Evolutionary conservation across 768 basidiomycete genomes (phyloP).

Genomic region (Hericium alpestre): DNA sequence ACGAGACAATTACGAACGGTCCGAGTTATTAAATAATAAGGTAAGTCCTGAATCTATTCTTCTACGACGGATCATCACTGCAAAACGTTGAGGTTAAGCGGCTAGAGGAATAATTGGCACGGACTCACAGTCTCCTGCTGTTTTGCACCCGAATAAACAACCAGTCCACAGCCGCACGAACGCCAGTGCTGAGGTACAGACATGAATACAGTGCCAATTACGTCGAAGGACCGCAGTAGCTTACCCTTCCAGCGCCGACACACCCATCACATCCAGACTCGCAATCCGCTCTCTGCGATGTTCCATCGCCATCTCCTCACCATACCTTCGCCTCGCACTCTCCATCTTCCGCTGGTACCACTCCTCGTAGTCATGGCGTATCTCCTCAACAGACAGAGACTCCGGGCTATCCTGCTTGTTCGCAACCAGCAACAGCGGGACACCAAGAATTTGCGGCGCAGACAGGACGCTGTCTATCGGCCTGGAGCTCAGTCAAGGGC

Average conservation of each 20-base stretch:
- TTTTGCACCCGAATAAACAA: conserved; percentile 89
- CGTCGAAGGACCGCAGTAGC: conserved; percentile 8
- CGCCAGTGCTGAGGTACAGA: conserved; percentile 54
- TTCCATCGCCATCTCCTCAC: conserved; percentile 20
- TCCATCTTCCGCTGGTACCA: conserved; percentile 74
- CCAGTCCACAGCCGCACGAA: conserved; percentile 89
- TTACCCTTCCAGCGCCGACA: conserved; percentile 87
- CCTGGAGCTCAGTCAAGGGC: conserved; percentile 15
- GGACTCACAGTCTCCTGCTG: conserved; percentile 48
- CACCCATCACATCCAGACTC: conserved; percentile 63
- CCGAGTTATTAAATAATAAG: too few relatives aligned
- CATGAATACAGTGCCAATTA: not conserved
- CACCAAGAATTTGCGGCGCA: conserved; percentile 78
- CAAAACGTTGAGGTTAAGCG: not conserved
- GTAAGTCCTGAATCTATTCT: too few relatives aligned
- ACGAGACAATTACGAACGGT: not conserved
- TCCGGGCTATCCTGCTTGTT: conserved; percentile 88
- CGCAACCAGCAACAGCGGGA: conserved; percentile 85
- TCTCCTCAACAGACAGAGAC: conserved; percentile 81
- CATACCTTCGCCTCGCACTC: conserved; percentile 46
- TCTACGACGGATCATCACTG: not conserved
- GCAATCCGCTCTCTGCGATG: conserved; percentile 29
- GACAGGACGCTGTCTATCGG: conserved; percentile 69
- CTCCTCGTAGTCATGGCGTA: conserved; percentile 79
- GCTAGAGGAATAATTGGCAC: not conserved